Percentiles rank a stretch among this genome's conserved stretches.
Conservation (phyloP, 768 basidiomycete genomes). For the Trametes gibbosa region DNA sequence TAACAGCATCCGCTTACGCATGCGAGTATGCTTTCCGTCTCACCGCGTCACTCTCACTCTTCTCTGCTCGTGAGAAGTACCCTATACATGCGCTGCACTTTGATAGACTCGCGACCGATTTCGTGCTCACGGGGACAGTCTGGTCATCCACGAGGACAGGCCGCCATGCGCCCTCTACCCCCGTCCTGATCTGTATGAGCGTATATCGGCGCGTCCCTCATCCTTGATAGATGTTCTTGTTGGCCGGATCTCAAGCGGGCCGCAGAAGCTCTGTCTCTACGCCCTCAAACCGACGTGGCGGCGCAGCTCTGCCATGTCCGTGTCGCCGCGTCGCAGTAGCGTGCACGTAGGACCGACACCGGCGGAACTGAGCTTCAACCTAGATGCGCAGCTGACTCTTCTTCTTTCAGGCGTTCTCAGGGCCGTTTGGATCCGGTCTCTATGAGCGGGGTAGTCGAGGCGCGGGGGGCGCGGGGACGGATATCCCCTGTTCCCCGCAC, state of each 20-base stretch:
- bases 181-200: background rate
- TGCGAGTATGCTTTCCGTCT: background rate
- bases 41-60: constrained; percentile 6
- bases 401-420: constrained; percentile 10
- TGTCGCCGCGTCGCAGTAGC: constrained; percentile 1
- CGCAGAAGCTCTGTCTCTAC: background rate
- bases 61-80: constrained; percentile 5
- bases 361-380: constrained; percentile 18
- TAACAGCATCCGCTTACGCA: background rate
- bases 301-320: constrained; percentile 1
- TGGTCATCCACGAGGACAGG: constrained; percentile 7
- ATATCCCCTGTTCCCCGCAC: background rate
- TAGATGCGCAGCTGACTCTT: constrained; percentile 17
- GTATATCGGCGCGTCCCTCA: background rate
- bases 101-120: constrained; percentile 18
- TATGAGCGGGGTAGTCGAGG: background rate
- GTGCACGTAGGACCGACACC: background rate
- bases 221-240: background rate
- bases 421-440: constrained; percentile 4
- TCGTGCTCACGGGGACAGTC: constrained; percentile 7
- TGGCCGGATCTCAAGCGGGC: background rate
- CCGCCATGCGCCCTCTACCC: background rate
- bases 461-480: background rate
- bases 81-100: background rate
- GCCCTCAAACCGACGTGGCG: background rate